Evolutionary conservation across 1,139 yeast species (phyloP).

Genomic region (Pichia sp.): DNA sequence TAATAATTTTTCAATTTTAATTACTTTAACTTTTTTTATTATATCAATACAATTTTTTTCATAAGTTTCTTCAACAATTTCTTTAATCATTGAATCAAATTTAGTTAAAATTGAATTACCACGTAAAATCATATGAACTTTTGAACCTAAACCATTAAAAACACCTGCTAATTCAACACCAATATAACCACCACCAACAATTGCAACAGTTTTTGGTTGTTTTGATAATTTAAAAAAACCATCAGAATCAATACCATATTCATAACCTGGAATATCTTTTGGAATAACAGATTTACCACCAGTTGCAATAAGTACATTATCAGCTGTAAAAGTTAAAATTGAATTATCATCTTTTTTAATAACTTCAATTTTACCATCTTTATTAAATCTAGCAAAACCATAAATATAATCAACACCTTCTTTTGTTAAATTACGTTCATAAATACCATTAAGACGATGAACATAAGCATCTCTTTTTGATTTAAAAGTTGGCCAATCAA

Average conservation of each 20-base stretch:
- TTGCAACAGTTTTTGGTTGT: slow-evolving; percentile 89
- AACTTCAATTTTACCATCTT: slow-evolving; percentile 76
- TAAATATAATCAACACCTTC: slow-evolving; percentile 84
- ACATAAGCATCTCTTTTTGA: slow-evolving; percentile 89
- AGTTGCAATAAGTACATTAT: slow-evolving; percentile 80
- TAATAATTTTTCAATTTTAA: slow-evolving; percentile 51
- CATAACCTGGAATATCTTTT: slow-evolving; percentile 66
- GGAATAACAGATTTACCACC: slow-evolving; percentile 87
- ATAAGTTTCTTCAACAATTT: slow-evolving; percentile 73
- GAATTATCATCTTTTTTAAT: slow-evolving; percentile 48
- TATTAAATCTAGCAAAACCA: slow-evolving; percentile 80
- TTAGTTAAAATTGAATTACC: slow-evolving; percentile 85
- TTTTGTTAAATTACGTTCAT: slow-evolving; percentile 75
- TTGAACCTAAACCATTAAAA: slow-evolving; percentile 81
- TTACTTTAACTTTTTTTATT: slow-evolving; percentile 59
- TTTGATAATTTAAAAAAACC: slow-evolving; percentile 76
- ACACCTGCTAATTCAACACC: slow-evolving; percentile 95
- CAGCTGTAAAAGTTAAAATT: slow-evolving; percentile 63
- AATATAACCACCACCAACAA: slow-evolving; percentile 97
- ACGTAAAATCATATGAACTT: slow-evolving; percentile 82
- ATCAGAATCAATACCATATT: slow-evolving; percentile 81
- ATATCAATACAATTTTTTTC: slow-evolving; percentile 73
- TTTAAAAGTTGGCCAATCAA: slow-evolving; percentile 79
- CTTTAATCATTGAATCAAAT: slow-evolving; percentile 78
- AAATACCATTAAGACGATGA: slow-evolving; percentile 81